Conservation (phyloP, 1,284 basidiomycete genomes). For the Rugosomyces carneus region DNA sequence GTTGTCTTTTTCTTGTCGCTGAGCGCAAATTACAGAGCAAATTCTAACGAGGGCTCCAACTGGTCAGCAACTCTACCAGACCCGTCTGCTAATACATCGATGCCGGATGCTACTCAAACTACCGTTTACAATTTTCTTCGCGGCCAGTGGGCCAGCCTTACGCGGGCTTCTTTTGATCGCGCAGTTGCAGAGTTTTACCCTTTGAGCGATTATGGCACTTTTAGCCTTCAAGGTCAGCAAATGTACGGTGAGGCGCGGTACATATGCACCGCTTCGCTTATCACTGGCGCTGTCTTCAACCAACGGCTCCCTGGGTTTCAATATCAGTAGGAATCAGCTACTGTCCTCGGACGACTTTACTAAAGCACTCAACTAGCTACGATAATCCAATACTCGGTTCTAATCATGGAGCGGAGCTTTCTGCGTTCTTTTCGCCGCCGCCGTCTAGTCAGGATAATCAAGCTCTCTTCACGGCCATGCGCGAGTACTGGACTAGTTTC, state of each 20-base stretch:
- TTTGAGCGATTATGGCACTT: conserved; percentile 22
- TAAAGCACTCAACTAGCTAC: conserved; percentile 21
- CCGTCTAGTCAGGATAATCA: conserved; percentile 21
- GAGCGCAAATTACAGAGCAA: conserved; percentile 20
- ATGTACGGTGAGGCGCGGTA: conserved; percentile 35
- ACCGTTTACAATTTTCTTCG: conserved; percentile 31
- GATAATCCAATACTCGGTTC: conserved; percentile 31
- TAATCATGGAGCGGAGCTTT: conserved; percentile 27
- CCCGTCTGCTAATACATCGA: conserved; percentile 29
- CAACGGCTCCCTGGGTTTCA: conserved; percentile 20
- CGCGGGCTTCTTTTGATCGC: conserved; percentile 20
- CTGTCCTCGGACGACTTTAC: neutral
- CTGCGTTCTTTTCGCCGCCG: conserved; percentile 27
- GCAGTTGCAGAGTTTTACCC: conserved; percentile 26
- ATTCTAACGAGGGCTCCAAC: conserved; percentile 29
- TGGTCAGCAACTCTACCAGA: conserved; percentile 28
- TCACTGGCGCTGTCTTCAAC: conserved; percentile 20
- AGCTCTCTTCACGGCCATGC: conserved; percentile 28
- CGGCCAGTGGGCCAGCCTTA: conserved; percentile 28
- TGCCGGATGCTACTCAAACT: conserved; percentile 25
- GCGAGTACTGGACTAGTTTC: conserved; percentile 32
- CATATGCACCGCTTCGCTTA: conserved; percentile 29
- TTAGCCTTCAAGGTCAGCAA: conserved; percentile 31
- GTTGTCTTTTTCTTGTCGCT: neutral
- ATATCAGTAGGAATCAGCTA: conserved; percentile 24